A percentile compares a stretch with the other conserved stretches of the same genome.
phyloP scores from a whole-genome alignment of 1,284 basidiomycete species.

The Takashimella koratensis region DNA sequence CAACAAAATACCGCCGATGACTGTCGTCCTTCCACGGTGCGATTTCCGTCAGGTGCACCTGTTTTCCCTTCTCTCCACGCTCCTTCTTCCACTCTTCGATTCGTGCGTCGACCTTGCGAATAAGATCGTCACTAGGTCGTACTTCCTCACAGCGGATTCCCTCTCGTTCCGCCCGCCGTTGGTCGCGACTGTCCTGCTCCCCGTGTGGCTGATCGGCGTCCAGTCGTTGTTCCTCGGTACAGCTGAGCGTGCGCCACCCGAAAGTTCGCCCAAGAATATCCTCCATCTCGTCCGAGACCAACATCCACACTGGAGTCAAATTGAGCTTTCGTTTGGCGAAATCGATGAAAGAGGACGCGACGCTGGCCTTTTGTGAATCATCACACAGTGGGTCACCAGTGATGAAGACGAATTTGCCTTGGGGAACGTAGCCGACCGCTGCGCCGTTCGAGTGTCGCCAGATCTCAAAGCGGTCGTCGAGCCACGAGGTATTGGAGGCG shows the following conservation, averaged over 20 bases:
- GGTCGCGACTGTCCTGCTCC: constrained; percentile 51
- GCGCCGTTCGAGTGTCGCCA: constrained; percentile 57
- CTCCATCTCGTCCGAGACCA: constrained; percentile 53
- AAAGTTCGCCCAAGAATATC: constrained; percentile 52
- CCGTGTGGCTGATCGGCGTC: constrained; percentile 52
- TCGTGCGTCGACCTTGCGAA: constrained; percentile 51
- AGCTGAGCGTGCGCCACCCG: constrained; percentile 56
- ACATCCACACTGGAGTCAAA: constrained; percentile 57
- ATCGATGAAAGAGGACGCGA: constrained; percentile 51
- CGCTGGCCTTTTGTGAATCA: constrained; percentile 49
- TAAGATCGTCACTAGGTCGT: too few relatives aligned
- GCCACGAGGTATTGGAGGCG: constrained; percentile 58
- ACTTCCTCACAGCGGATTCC: too few relatives aligned
- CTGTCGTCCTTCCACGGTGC: too few relatives aligned
- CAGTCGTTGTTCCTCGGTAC: constrained; percentile 57
- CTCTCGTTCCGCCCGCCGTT: constrained; percentile 54
- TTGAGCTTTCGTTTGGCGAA: constrained; percentile 46
- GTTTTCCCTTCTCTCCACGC: too few relatives aligned
- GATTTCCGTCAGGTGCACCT: too few relatives aligned
- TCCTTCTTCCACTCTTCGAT: constrained; percentile 57
- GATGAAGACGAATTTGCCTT: constrained; percentile 50
- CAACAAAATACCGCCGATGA: too few relatives aligned
- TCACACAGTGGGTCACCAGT: constrained; percentile 57
- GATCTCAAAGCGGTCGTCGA: constrained; percentile 57
- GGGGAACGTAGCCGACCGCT: constrained; percentile 53